phyloP scores from a whole-genome alignment of 148 eudicot genomes.

The Cornus kousa region DNA sequence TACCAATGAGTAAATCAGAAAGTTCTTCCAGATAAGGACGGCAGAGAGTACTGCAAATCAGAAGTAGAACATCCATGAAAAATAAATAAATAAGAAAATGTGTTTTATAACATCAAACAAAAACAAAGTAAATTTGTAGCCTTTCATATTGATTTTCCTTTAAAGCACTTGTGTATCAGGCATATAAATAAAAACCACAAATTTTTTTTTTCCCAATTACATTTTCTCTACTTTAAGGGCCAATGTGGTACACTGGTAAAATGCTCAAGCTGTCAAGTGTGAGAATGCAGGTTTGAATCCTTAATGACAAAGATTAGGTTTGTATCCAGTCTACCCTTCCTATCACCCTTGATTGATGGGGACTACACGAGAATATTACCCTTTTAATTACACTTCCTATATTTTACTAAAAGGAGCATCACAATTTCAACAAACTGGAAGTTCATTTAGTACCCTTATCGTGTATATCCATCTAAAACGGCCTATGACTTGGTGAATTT shows the following conservation, averaged over 20 bases:
- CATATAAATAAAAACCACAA: neutral
- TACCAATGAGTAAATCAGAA: conserved; percentile 51
- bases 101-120: neutral
- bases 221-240: too few species aligned
- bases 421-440: too few species aligned
- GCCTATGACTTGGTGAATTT: neutral
- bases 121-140: neutral
- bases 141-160: neutral
- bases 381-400: too few species aligned
- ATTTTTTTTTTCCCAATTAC: neutral
- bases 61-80: conserved; percentile 14
- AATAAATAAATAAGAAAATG: neutral
- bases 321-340: too few species aligned
- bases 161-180: neutral
- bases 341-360: too few species aligned
- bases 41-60: conserved; percentile 60
- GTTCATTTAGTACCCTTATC: neutral
- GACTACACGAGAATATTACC: too few species aligned
- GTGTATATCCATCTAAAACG: neutral
- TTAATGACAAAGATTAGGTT: too few species aligned
- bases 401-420: too few species aligned
- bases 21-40: conserved; percentile 55
- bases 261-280: too few species aligned
- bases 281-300: too few species aligned
- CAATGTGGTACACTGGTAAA: too few species aligned